Conservation (phyloP, 352 stramenopile species). For the Phytophthora pisi region DNA sequence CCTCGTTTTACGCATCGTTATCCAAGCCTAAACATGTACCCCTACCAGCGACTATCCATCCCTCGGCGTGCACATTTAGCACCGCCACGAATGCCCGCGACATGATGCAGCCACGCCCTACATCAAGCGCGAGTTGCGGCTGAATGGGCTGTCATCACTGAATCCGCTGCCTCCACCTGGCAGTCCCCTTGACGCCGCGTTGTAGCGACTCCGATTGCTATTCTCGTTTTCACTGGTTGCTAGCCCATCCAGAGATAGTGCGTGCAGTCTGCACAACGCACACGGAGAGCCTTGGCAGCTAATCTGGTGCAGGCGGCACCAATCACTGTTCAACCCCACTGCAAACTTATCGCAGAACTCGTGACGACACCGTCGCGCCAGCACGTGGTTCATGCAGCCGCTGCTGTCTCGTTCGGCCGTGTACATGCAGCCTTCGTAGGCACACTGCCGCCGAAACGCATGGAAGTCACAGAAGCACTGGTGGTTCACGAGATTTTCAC, state of each 20-base stretch:
- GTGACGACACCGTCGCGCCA: conserved; percentile 57
- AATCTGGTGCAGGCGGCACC: conserved; percentile 60
- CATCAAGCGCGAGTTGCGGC: conserved; percentile 23
- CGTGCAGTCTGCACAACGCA: conserved; percentile 53
- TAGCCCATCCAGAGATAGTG: conserved; percentile 20
- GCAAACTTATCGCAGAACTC: conserved; percentile 72
- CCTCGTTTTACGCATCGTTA: not conserved
- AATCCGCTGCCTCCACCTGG: conserved; percentile 1
- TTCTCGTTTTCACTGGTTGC: conserved; percentile 25
- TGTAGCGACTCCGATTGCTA: conserved; percentile 33
- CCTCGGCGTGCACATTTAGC: not conserved
- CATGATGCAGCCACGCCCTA: not conserved
- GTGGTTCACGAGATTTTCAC: conserved; percentile 60
- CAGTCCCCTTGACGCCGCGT: conserved; percentile 15
- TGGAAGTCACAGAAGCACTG: conserved; percentile 70
- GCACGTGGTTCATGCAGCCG: conserved; percentile 52
- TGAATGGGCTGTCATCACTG: conserved; percentile 10
- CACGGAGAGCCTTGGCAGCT: conserved; percentile 58
- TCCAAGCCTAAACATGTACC: not conserved
- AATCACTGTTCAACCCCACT: conserved; percentile 32
- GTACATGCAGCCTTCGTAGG: conserved; percentile 61
- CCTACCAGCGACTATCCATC: not conserved
- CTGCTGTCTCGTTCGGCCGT: conserved; percentile 36
- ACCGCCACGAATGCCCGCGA: not conserved
- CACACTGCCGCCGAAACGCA: conserved; percentile 54